Evolutionary conservation across 768 basidiomycete genomes (phyloP).

Genomic region (Leucocoprinus sp.): DNA sequence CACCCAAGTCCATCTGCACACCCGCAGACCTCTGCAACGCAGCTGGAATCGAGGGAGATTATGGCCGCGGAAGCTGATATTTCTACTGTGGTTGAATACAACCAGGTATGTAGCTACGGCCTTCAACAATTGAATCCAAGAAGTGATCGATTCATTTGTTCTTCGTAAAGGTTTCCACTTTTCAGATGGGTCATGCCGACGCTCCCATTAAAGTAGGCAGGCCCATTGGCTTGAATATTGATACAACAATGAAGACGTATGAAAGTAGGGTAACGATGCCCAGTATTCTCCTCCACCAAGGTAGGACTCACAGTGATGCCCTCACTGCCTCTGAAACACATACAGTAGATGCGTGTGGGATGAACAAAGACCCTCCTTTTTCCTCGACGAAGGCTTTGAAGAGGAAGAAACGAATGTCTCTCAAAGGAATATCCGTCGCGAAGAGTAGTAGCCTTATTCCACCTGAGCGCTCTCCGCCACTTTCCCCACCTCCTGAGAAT

Average conservation of each 20-base stretch:
- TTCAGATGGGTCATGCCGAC: not conserved
- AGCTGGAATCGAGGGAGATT: not conserved
- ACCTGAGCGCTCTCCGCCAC: not conserved
- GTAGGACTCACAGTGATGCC: not conserved
- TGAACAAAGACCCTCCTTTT: not conserved
- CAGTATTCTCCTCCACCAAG: conserved; percentile 6
- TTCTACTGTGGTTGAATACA: conserved; percentile 4
- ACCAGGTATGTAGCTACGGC: not conserved
- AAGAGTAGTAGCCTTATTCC: not conserved
- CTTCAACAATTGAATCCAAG: conserved; percentile 4
- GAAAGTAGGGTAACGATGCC: conserved; percentile 8
- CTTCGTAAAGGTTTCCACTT: not conserved
- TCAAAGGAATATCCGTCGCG: not conserved
- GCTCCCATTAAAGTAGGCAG: not conserved
- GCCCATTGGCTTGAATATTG: not conserved
- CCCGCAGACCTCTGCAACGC: too few relatives aligned
- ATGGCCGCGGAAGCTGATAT: conserved; percentile 3
- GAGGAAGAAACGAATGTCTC: conserved; percentile 11
- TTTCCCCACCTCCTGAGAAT: conserved; percentile 1
- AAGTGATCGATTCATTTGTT: not conserved
- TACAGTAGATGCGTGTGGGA: conserved; percentile 1
- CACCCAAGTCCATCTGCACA: too few relatives aligned
- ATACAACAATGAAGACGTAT: not conserved
- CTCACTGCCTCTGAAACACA: not conserved
- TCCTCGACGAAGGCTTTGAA: not conserved